Conservation (phyloP, 768 basidiomycete genomes). For the Kwoniella shandongensis region DNA sequence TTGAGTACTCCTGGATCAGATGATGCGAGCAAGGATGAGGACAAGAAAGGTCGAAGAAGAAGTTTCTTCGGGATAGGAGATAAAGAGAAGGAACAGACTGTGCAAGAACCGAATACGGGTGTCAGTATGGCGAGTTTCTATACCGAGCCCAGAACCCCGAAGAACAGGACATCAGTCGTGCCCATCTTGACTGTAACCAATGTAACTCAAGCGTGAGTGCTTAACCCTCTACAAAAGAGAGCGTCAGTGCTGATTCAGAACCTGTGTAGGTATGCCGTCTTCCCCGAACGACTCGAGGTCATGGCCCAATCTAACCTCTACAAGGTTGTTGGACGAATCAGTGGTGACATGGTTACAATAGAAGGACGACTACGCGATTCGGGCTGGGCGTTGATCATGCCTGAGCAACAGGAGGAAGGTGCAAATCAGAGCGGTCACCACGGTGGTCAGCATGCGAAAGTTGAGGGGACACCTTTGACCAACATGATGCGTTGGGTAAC, state of each 20-base stretch:
- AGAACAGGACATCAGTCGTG: slow-evolving; percentile 69
- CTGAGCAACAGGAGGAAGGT: slow-evolving; percentile 59
- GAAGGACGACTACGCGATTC: slow-evolving; percentile 61
- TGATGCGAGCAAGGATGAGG: slow-evolving; percentile 32
- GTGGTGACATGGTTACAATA: slow-evolving; percentile 71
- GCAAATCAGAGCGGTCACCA: slow-evolving; percentile 1
- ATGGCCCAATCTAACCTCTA: slow-evolving; percentile 85
- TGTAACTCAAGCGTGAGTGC: slow-evolving; percentile 69
- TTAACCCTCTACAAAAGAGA: background rate
- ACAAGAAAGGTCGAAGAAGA: slow-evolving; percentile 62
- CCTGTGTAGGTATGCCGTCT: slow-evolving; percentile 70
- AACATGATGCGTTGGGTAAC: slow-evolving; percentile 92
- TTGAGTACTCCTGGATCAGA: slow-evolving; percentile 57
- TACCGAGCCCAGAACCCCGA: slow-evolving; percentile 39
- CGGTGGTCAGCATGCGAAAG: background rate
- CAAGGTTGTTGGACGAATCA: slow-evolving; percentile 83
- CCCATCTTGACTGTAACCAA: slow-evolving; percentile 67
- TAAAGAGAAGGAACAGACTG: slow-evolving; percentile 33
- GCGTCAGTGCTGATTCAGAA: too few species aligned
- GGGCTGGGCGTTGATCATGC: slow-evolving; percentile 88
- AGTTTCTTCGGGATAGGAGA: slow-evolving; percentile 54
- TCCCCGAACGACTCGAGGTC: slow-evolving; percentile 89
- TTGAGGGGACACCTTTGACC: slow-evolving; percentile 58
- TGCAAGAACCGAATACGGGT: slow-evolving; percentile 45
- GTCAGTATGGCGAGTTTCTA: slow-evolving; percentile 54